These are phyloP conservation scores for Monosporascus sp. DNA, from an alignment of 2,329 filamentous ascomycete species.

Conservation along the genomic window DNA sequence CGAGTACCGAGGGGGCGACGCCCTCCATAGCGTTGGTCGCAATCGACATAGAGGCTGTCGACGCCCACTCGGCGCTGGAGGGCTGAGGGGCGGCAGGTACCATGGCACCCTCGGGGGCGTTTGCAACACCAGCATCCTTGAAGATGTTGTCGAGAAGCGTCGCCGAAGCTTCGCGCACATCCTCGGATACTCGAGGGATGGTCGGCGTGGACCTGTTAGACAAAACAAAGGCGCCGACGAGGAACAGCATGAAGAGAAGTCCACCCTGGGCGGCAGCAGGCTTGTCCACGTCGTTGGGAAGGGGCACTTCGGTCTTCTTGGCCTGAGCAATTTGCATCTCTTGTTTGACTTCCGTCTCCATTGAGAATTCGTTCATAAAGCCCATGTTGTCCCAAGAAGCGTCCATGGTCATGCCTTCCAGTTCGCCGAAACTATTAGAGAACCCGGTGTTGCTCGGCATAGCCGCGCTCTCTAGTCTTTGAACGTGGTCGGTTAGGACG, in stretches of 20 bases:
- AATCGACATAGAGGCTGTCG: conserved; percentile 34
- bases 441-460: conserved; percentile 58
- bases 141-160: conserved; percentile 75
- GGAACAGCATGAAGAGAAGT: conserved; percentile 88
- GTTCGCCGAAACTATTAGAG: conserved; percentile 68
- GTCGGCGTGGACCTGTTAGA: conserved; percentile 71
- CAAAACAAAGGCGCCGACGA: conserved; percentile 92
- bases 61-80: conserved; percentile 44
- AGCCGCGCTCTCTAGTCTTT: conserved; percentile 62
- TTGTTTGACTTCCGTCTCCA: conserved; percentile 57
- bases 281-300: conserved; percentile 51
- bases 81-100: conserved; percentile 46
- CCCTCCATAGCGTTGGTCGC: conserved; percentile 40
- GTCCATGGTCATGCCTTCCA: conserved; percentile 79
- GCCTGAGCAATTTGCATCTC: conserved; percentile 48
- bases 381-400: conserved; percentile 77
- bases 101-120: conserved; percentile 35
- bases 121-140: conserved; percentile 67
- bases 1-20: conserved; percentile 55
- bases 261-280: conserved; percentile 69
- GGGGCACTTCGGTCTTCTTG: conserved; percentile 48
- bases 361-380: conserved; percentile 67
- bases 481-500: conserved; percentile 68
- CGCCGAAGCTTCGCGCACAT: conserved; percentile 73
- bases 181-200: conserved; percentile 73